phyloP scores from a whole-genome alignment of 805 yeast species.

The Metschnikowia noctiluminum region DNA sequence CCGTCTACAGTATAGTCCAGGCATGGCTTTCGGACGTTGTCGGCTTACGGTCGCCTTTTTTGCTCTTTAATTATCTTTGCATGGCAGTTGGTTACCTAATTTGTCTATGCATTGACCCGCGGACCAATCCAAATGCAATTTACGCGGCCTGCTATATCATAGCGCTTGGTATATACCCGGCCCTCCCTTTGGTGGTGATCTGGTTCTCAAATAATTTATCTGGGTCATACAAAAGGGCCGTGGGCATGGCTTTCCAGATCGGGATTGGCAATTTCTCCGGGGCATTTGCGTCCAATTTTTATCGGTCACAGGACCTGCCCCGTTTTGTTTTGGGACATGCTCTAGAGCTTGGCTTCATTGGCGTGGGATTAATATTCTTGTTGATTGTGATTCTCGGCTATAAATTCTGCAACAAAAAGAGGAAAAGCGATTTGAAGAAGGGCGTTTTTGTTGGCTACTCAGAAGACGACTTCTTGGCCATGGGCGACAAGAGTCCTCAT shows the following conservation, averaged over 20 bases:
- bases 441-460: constrained; percentile 30
- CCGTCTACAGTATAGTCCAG: constrained; percentile 26
- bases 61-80: constrained; percentile 21
- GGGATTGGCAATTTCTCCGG: constrained; percentile 40
- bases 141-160: constrained; percentile 31
- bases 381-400: background rate
- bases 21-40: constrained; percentile 24
- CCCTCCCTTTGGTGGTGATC: constrained; percentile 29
- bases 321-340: constrained; percentile 29
- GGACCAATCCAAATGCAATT: constrained; percentile 21
- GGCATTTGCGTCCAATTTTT: constrained; percentile 34
- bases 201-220: constrained; percentile 38
- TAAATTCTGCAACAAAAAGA: constrained; percentile 7
- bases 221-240: constrained; percentile 35
- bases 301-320: constrained; percentile 27
- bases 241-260: constrained; percentile 39
- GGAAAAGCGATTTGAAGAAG: background rate
- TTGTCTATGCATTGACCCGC: constrained; percentile 24
- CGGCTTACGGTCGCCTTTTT: constrained; percentile 31
- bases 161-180: constrained; percentile 28
- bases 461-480: constrained; percentile 27
- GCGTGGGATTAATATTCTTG: constrained; percentile 22
- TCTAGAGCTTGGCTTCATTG: constrained; percentile 29
- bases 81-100: constrained; percentile 32
- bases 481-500: constrained; percentile 45